These are phyloP conservation scores for Clarireedia homoeocarpa DNA, from an alignment of 2,329 filamentous ascomycete genomes.

Conservation along the genomic window DNA sequence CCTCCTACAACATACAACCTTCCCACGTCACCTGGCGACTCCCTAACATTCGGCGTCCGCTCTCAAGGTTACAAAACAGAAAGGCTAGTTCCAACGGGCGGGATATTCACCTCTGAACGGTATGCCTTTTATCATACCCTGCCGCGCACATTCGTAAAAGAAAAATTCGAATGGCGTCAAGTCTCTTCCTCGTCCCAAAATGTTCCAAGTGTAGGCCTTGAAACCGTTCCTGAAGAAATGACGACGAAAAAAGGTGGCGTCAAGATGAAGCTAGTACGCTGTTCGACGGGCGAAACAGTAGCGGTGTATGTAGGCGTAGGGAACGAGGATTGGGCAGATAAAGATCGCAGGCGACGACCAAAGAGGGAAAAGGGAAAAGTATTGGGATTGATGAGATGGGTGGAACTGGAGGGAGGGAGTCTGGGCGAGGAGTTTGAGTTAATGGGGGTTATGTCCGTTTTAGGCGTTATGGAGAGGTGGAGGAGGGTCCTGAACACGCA, in stretches of 20 bases:
- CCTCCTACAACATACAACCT: slow-evolving; percentile 8
- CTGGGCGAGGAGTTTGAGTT: slow-evolving; percentile 23
- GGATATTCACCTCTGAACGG: slow-evolving; percentile 20
- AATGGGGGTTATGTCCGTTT: slow-evolving; percentile 21
- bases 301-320: slow-evolving; percentile 24
- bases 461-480: slow-evolving; percentile 21
- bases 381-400: slow-evolving; percentile 1
- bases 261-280: slow-evolving; percentile 20
- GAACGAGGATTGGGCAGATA: slow-evolving; percentile 8
- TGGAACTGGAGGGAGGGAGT: slow-evolving; percentile 11
- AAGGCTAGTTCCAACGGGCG: slow-evolving; percentile 14
- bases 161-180: slow-evolving; percentile 23
- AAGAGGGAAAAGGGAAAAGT: slow-evolving; percentile 5
- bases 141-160: slow-evolving; percentile 13
- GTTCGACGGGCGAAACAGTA: slow-evolving; percentile 19
- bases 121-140: slow-evolving; percentile 21
- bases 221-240: slow-evolving; percentile 5
- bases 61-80: slow-evolving; percentile 14
- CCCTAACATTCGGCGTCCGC: slow-evolving; percentile 8
- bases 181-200: slow-evolving; percentile 1
- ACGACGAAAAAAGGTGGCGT: slow-evolving; percentile 14
- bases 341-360: slow-evolving; percentile 18
- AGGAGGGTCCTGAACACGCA: slow-evolving; percentile 15
- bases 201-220: neutral
- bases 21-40: slow-evolving; percentile 1